Conservation (phyloP, 768 basidiomycete species). For the Pleurotus cornucopiae region DNA sequence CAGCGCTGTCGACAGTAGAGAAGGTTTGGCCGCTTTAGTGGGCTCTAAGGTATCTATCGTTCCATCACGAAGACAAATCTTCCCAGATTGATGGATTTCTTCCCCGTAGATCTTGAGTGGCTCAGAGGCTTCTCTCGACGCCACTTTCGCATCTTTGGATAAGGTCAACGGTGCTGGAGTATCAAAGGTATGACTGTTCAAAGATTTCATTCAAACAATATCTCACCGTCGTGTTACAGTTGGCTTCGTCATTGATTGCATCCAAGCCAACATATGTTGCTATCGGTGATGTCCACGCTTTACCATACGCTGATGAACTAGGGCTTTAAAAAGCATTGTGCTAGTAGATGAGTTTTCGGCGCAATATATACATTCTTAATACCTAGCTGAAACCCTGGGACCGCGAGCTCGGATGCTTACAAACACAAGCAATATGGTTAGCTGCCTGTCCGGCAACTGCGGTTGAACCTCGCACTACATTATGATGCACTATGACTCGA, state of each 20-base stretch:
- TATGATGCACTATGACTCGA: too few species aligned
- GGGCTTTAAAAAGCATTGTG: conserved; percentile 49
- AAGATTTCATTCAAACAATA: too few species aligned
- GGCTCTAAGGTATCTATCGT: conserved; percentile 55
- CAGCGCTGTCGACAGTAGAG: conserved; percentile 59
- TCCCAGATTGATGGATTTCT: neutral
- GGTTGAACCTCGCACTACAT: too few species aligned
- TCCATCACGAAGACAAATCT: neutral
- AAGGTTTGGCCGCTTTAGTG: conserved; percentile 57
- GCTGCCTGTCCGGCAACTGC: too few species aligned
- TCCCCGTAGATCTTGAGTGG: conserved; percentile 54
- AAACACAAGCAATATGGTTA: too few species aligned
- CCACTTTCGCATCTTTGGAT: conserved; percentile 66
- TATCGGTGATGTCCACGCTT: conserved; percentile 68
- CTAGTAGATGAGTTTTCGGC: neutral
- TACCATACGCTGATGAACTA: conserved; percentile 84
- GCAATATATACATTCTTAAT: conserved; percentile 3
- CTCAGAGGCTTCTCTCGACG: conserved; percentile 49
- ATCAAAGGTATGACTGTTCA: conserved; percentile 53
- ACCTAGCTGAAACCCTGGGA: neutral
- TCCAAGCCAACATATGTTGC: conserved; percentile 84
- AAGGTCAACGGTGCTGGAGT: conserved; percentile 61
- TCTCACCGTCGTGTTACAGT: conserved; percentile 30
- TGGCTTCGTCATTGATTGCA: conserved; percentile 61
- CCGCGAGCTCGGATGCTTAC: too few species aligned